phyloP scores from a whole-genome alignment of 2,329 filamentous ascomycete species.

The Rasamsonia emersonii region DNA sequence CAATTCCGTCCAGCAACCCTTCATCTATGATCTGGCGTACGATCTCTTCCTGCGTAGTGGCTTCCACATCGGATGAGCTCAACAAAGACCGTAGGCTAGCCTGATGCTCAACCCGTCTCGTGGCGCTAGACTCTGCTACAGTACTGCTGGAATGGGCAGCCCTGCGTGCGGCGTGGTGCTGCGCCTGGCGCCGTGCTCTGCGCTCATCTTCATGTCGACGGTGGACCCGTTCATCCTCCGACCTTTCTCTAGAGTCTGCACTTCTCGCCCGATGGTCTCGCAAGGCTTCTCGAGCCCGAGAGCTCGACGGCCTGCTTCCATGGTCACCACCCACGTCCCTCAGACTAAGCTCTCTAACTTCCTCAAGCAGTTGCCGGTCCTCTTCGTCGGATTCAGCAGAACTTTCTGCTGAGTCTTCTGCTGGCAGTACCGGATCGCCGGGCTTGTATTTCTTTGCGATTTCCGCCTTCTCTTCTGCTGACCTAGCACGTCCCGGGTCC shows the following conservation, averaged over 20 bases:
- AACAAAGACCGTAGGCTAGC: conserved; percentile 78
- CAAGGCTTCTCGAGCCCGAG: conserved; percentile 16
- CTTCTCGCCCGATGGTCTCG: conserved; percentile 24
- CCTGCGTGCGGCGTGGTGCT: conserved; percentile 13
- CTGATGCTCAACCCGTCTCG: conserved; percentile 73
- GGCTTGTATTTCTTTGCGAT: conserved; percentile 68
- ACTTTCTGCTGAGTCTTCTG: conserved; percentile 32
- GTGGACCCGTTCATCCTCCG: conserved; percentile 30
- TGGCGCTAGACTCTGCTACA: conserved; percentile 24
- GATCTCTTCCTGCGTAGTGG: conserved; percentile 71
- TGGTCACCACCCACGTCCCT: conserved; percentile 30
- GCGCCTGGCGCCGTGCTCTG: conserved; percentile 19
- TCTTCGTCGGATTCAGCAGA: conserved; percentile 42
- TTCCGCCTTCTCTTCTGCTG: conserved; percentile 64
- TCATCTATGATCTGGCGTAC: conserved; percentile 82
- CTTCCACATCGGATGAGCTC: conserved; percentile 66
- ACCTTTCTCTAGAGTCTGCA: conserved; percentile 29
- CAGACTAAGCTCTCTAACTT: conserved; percentile 66
- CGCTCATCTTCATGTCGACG: conserved; percentile 27
- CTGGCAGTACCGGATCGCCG: conserved; percentile 73
- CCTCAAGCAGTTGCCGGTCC: conserved; percentile 61
- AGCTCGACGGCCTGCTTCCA: conserved; percentile 19
- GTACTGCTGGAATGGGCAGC: conserved; percentile 13
- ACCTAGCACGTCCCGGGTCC: conserved; percentile 66
- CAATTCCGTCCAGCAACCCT: conserved; percentile 77